Evolutionary conservation across 2,329 filamentous ascomycete genomes (phyloP).

Genomic region (Endothia cerciana): DNA sequence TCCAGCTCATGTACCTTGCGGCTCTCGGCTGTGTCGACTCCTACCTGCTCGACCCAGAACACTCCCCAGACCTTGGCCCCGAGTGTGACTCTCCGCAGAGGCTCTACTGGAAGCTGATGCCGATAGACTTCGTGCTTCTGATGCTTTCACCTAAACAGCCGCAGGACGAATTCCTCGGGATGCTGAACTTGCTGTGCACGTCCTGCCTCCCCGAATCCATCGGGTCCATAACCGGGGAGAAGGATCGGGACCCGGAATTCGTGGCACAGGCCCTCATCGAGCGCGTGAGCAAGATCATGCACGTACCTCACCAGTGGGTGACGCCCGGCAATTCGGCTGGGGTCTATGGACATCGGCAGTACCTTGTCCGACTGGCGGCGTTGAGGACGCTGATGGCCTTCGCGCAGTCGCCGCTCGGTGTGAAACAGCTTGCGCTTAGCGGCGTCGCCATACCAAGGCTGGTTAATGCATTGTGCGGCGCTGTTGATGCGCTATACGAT

Average conservation of each 20-base stretch:
- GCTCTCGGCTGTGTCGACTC: constrained; percentile 57
- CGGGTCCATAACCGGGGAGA: constrained; percentile 60
- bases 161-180: constrained; percentile 63
- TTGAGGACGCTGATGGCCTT: constrained; percentile 63
- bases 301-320: constrained; percentile 55
- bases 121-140: constrained; percentile 67
- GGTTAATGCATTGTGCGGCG: constrained; percentile 63
- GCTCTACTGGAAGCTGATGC: constrained; percentile 70
- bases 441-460: constrained; percentile 73
- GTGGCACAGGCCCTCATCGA: constrained; percentile 59
- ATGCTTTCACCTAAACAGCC: constrained; percentile 71
- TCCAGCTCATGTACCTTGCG: constrained; percentile 68
- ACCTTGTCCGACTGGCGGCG: constrained; percentile 48
- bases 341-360: constrained; percentile 43
- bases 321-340: constrained; percentile 35
- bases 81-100: constrained; percentile 37
- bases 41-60: constrained; percentile 23
- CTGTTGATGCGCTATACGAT: constrained; percentile 77
- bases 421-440: constrained; percentile 68
- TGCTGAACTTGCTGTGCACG: constrained; percentile 68
- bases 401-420: constrained; percentile 64
- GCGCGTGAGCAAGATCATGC: constrained; percentile 64
- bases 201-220: constrained; percentile 67
- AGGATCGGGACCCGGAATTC: constrained; percentile 47
- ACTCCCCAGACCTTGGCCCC: constrained; percentile 30